Evolutionary conservation across 2,329 filamentous ascomycete species (phyloP), one percentile per base, ranked within the genome.

Genomic region (Arthrinium phaeospermum): DNA sequence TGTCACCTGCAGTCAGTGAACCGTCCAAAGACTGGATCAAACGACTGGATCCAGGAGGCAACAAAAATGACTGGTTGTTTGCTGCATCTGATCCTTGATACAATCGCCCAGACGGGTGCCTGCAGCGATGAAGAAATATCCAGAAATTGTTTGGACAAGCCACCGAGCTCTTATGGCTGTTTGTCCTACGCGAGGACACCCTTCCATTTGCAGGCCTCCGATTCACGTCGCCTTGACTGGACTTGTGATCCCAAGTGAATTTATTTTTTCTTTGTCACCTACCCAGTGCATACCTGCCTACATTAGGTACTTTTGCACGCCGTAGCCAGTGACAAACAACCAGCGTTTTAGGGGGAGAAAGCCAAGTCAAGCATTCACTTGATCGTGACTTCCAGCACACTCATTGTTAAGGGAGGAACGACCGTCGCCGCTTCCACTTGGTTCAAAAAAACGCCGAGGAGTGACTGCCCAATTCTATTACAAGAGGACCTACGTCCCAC

Each of bases 331-430:
- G 41, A n/a, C 22, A 10, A 37, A 6, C 30, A 57, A 3, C 16
- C 37, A 16, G 53, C 37, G 30, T 61, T n/a, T 64, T 41, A 37
- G 8, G 57, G 57, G 41, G 19, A 37, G 22, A 8, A 41, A 64
- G 16, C 30, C 57, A 14, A 30, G 57, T 41, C 13, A 30, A 22
- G 19, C 19, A 10, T 41, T 64, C 57, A 64, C 57, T 22, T n/a
- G 19, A 6, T 64, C 19, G 57, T 64, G 34, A n/a, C 57, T 64
- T 64, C 57, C 57, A 64, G 57, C 34, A n/a, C 57, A 64, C 57
- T 6, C 57, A 41, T 64, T 41, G 34, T 41, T n/a, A 0, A 37
- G 19, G 34, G 8, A 14, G n/a, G 3, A 64, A 13, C 24, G 24
- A 8, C 37, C 24, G 30, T 30, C 57, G 57, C n/a, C 10, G 57